Evolutionary conservation across 129 eudicot species (phyloP), one percentile per base, ranked within the genome.

Genomic region (Artemisia annua): DNA sequence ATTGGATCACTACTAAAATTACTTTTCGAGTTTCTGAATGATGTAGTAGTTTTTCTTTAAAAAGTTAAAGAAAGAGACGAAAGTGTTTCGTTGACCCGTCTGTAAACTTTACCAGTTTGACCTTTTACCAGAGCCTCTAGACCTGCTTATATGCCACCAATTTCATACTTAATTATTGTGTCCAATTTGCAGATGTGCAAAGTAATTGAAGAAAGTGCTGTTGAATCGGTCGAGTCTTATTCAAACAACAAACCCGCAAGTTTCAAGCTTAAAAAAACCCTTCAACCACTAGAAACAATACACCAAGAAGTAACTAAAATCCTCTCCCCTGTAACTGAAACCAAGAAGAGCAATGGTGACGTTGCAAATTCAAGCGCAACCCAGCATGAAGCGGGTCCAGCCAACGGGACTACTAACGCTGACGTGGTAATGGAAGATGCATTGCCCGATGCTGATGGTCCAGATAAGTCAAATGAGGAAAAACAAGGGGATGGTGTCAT

Each of bases 151-250:
- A 28, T 30, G 14, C 15, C 16, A 12, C 20, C 4, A 1, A 5
- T 4, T 28, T 28, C 4, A 28, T 28, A 28, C 4, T 12, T 66
- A n/a, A 15, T 54, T 55, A 52, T 65, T 22, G 1, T 24, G 53
- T 59, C 57, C 62, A 15, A 22, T 66, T 17, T 62, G 73, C 84
- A 94, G 99, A 90, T 90, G 86, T 83, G 88, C 83, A 85, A 78
- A 77, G 72, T 83, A 55, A 39, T 88, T 13, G 80, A 60, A 18
- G 93, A 85, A 32, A 86, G 74, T 26, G 79, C 79, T 9, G 73
- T 64, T 4, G 92, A 80, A 32, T 63, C 83, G 6, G 85, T 72
- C 7, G 85, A 80, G 69, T 78, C 89, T 30, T 77, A 75, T 65
- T 0, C 80, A 52, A 70, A 84, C 16, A 77, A 77, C 70, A 78